These are phyloP conservation scores for Spiraea crenata DNA, from an alignment of 331 rosid species.

Conservation along the genomic window DNA sequence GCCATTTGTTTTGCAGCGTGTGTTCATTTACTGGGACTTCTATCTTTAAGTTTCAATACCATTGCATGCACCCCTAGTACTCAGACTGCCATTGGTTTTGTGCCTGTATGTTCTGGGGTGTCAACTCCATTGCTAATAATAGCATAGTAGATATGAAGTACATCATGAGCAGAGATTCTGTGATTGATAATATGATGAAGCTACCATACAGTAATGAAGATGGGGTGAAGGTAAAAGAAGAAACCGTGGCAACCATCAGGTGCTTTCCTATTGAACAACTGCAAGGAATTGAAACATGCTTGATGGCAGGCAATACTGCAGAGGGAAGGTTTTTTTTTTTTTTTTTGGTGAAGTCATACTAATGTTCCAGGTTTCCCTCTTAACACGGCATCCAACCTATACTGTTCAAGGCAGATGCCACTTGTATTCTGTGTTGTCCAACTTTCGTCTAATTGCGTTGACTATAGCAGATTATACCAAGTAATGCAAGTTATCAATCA, in stretches of 20 bases:
- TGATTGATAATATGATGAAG: not conserved
- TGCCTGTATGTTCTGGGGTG: not conserved
- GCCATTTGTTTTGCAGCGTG: not conserved
- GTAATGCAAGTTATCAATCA: not conserved
- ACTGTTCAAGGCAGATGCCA: not conserved
- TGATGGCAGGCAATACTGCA: constrained; percentile 78
- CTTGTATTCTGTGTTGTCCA: not conserved
- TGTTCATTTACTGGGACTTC: not conserved
- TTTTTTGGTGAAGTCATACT: constrained; percentile 93
- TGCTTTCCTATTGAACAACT: constrained; percentile 85
- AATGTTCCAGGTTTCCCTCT: constrained; percentile 7
- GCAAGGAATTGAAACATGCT: constrained; percentile 59
- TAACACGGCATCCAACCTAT: not conserved
- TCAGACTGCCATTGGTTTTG: not conserved
- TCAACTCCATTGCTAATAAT: not conserved
- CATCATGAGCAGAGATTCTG: not conserved
- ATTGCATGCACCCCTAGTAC: not conserved
- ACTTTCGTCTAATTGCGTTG: not conserved
- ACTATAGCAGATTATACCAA: not conserved
- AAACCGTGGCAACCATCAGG: constrained; percentile 89
- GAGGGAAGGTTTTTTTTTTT: constrained; percentile 83
- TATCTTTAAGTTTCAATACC: not conserved
- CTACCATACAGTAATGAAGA: constrained; percentile 55
- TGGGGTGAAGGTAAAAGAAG: constrained; percentile 80
- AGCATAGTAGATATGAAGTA: not conserved